phyloP scores from a whole-genome alignment of 192 early-diverging fungal genomes.

The Backusella luteola region DNA sequence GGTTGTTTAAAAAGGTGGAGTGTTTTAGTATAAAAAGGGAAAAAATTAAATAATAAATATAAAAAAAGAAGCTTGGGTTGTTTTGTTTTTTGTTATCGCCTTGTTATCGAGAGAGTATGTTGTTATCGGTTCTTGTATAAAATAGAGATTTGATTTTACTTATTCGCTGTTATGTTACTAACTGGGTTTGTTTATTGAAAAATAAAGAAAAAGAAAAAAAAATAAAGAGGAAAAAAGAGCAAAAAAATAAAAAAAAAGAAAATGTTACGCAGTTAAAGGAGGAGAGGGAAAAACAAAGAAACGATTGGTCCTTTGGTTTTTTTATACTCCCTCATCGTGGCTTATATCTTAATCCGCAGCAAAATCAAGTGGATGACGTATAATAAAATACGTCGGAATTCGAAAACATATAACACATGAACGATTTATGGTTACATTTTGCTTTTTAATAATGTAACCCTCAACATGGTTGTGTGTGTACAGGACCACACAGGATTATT shows the following conservation, averaged over 20 bases:
- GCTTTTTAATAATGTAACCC: not conserved
- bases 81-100: not conserved
- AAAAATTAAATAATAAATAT: not conserved
- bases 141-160: not conserved
- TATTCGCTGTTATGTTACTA: not conserved
- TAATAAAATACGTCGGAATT: not conserved
- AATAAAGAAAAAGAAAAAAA: conserved; percentile 6
- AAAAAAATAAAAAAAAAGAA: not conserved
- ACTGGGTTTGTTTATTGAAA: not conserved
- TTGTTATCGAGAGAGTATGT: not conserved
- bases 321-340: conserved; percentile 4
- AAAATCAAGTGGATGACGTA: not conserved
- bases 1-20: not conserved
- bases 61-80: not conserved
- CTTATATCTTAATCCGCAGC: conserved; percentile 1
- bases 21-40: not conserved
- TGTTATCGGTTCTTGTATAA: not conserved
- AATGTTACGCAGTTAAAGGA: conserved; percentile 10
- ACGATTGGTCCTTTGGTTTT: not conserved
- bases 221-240: not conserved
- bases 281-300: not conserved
- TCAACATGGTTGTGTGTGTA: not conserved
- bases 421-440: not conserved
- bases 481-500: not conserved
- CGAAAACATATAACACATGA: not conserved